phyloP scores from a whole-genome alignment of 2,329 filamentous ascomycete species.

The Colletotrichum echinochloae region DNA sequence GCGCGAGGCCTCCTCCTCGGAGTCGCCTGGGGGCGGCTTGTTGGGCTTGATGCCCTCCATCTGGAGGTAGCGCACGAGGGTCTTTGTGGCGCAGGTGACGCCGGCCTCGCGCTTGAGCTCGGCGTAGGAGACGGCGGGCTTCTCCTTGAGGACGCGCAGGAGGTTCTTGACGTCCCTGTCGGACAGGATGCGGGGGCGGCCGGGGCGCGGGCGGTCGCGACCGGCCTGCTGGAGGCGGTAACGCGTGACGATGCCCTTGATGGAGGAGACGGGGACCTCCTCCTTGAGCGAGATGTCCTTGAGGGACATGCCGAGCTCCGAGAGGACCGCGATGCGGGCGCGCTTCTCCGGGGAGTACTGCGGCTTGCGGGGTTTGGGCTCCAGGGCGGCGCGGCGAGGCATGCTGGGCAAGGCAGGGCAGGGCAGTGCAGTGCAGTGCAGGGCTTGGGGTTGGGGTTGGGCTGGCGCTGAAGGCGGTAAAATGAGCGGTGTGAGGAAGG shows the following conservation, averaged over 20 bases:
- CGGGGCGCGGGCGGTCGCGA: conserved; percentile 36
- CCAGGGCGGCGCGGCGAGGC: conserved; percentile 38
- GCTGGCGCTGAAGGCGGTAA: background rate
- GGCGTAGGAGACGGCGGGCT: conserved; percentile 35
- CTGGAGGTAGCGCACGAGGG: conserved; percentile 37
- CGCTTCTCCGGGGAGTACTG: conserved; percentile 40
- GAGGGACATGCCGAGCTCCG: conserved; percentile 40
- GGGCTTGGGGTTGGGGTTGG: background rate
- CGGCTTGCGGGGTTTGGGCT: conserved; percentile 39
- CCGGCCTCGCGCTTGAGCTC: conserved; percentile 36
- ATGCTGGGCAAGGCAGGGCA: conserved; percentile 1
- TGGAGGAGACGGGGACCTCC: conserved; percentile 38
- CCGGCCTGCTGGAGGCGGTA: conserved; percentile 40
- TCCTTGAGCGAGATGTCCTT: conserved; percentile 40
- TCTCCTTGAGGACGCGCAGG: conserved; percentile 38
- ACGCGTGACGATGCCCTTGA: conserved; percentile 40
- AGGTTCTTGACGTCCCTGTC: conserved; percentile 39
- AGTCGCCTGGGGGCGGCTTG: conserved; percentile 38
- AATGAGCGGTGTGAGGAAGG: background rate
- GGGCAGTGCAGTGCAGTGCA: background rate
- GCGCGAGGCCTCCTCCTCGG: conserved; percentile 36
- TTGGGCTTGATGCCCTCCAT: conserved; percentile 40
- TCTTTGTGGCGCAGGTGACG: conserved; percentile 38
- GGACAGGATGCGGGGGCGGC: conserved; percentile 36
- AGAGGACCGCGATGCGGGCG: conserved; percentile 39